Conservation (phyloP, 1,139 yeast species). For the Debaryomyces udenii region DNA sequence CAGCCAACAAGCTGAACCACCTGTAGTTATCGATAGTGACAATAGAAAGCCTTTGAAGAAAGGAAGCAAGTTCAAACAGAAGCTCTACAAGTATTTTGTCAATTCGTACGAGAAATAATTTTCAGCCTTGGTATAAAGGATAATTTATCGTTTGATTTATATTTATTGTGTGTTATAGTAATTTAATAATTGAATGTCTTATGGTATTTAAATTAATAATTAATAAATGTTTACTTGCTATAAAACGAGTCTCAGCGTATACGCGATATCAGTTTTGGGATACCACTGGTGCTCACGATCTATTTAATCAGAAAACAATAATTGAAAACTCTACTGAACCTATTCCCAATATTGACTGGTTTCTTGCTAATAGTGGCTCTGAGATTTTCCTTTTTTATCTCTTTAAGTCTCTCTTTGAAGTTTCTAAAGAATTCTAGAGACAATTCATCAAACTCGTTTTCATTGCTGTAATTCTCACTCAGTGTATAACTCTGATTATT, state of each 20-base stretch:
- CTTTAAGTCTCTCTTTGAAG: constrained; percentile 4
- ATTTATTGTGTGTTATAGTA: background rate
- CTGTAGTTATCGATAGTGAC: constrained; percentile 1
- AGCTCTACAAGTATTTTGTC: constrained; percentile 39
- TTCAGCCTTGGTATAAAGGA: no score
- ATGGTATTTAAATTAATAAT: no score
- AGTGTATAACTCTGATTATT: background rate
- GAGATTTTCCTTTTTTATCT: constrained; percentile 4
- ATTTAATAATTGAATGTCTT: background rate
- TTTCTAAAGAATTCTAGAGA: background rate
- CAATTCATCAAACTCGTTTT: background rate
- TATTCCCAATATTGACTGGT: background rate
- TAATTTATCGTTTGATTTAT: constrained; percentile 4
- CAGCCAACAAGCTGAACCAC: background rate
- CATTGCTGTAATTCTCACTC: background rate
- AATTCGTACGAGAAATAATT: constrained; percentile 29
- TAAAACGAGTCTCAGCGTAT: no score
- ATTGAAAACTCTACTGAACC: constrained; percentile 7
- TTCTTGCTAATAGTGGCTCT: background rate
- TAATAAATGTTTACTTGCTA: background rate
- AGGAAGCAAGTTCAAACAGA: constrained; percentile 33
- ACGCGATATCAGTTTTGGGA: no score
- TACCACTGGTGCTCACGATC: no score
- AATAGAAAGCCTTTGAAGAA: constrained; percentile 16
- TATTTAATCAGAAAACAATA: constrained; percentile 7